phyloP scores from a whole-genome alignment of 2,329 filamentous ascomycete genomes.

The Arthrobotrys sphaeroides region DNA sequence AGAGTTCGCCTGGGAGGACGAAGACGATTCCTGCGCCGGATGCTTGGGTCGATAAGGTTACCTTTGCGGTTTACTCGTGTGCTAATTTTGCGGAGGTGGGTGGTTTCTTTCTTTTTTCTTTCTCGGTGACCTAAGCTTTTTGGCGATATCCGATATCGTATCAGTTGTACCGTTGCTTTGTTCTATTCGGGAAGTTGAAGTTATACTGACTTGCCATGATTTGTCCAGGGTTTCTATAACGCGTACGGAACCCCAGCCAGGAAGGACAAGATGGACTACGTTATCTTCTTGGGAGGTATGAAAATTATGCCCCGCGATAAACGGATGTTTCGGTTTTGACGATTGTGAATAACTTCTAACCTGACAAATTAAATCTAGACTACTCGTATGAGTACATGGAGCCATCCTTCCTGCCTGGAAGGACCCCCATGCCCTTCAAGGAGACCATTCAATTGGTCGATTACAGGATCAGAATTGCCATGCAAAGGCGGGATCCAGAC shows the following conservation, averaged over 20 bases:
- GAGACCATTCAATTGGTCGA: conserved; percentile 62
- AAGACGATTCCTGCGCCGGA: conserved; percentile 60
- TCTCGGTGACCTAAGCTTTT: conserved; percentile 8
- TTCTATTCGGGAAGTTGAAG: conserved; percentile 34
- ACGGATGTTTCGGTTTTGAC: conserved; percentile 57
- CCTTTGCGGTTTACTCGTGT: conserved; percentile 60
- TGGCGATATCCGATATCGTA: conserved; percentile 30
- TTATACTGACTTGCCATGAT: conserved; percentile 12
- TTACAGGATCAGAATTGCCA: conserved; percentile 63
- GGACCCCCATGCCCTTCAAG: conserved; percentile 57
- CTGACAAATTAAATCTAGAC: conserved; percentile 62
- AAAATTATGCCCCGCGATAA: not conserved
- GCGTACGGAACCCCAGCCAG: conserved; percentile 63
- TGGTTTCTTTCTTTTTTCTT: not conserved
- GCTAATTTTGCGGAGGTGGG: conserved; percentile 59
- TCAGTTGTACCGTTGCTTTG: not conserved
- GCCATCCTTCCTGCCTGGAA: conserved; percentile 60
- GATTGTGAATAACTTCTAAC: conserved; percentile 19
- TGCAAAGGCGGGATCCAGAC: conserved; percentile 61
- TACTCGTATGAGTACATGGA: conserved; percentile 73
- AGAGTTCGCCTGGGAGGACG: conserved; percentile 60
- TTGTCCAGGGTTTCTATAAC: conserved; percentile 65
- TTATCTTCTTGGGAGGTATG: conserved; percentile 59
- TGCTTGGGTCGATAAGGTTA: conserved; percentile 58
- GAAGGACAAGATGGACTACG: conserved; percentile 65